Evolutionary conservation across 1,284 basidiomycete species (phyloP).

Genomic region (Ceratobasidium sp.): DNA sequence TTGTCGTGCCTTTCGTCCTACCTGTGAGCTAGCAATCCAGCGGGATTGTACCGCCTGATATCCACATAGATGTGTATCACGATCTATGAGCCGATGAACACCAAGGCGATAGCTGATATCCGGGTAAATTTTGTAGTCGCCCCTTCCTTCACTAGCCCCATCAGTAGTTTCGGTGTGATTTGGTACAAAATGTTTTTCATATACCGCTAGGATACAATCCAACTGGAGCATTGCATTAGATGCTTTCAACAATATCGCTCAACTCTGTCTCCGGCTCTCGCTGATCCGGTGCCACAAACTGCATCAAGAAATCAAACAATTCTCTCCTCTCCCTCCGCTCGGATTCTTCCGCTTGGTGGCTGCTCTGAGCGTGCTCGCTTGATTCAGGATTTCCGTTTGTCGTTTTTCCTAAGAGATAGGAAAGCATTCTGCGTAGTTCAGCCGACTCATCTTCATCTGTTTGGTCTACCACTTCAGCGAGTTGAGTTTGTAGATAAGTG

Average conservation of each 20-base stretch:
- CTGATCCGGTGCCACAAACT: conserved; percentile 70
- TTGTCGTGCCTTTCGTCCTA: no score
- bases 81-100: no score
- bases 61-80: no score
- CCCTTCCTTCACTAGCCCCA: no score
- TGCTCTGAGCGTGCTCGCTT: conserved; percentile 4
- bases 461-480: conserved; percentile 78
- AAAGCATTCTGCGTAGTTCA: conserved; percentile 74
- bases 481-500: conserved; percentile 76
- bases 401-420: conserved; percentile 65
- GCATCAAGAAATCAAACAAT: conserved; percentile 75
- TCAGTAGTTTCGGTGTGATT: not conserved
- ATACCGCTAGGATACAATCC: not conserved
- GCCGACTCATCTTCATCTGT: conserved; percentile 70
- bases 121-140: no score
- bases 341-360: conserved; percentile 60
- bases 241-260: conserved; percentile 65
- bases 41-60: no score
- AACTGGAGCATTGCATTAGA: not conserved
- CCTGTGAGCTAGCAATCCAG: no score
- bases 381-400: conserved; percentile 31
- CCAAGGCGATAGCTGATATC: no score
- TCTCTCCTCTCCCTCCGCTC: conserved; percentile 67
- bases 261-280: conserved; percentile 74
- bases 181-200: not conserved